Evolutionary conservation across 495 filamentous ascomycete species (phyloP).

Genomic region (Pyrenula massariospora): DNA sequence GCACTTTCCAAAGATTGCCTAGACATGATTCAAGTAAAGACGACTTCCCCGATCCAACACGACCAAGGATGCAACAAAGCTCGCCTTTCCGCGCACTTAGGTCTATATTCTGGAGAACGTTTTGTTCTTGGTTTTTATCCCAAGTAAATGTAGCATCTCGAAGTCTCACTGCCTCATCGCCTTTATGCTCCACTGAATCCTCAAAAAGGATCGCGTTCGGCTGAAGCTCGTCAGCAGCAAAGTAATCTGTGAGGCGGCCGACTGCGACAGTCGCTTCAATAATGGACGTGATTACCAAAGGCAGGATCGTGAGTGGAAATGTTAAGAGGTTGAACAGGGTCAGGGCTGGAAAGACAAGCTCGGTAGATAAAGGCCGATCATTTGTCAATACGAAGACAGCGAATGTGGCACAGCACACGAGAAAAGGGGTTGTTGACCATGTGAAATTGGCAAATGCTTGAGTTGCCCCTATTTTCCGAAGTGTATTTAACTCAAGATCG

Average conservation of each 20-base stretch:
- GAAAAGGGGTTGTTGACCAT: slow-evolving; percentile 98
- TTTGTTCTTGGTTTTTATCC: slow-evolving; percentile 61
- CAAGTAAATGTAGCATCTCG: slow-evolving; percentile 86
- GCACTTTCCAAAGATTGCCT: slow-evolving; percentile 81
- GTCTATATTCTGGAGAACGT: slow-evolving; percentile 64
- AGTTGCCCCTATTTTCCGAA: slow-evolving; percentile 88
- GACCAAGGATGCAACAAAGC: slow-evolving; percentile 85
- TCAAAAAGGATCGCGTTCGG: slow-evolving; percentile 62
- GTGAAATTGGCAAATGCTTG: slow-evolving; percentile 95
- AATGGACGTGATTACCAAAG: slow-evolving; percentile 95
- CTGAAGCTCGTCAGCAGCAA: slow-evolving; percentile 85
- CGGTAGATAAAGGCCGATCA: slow-evolving; percentile 71
- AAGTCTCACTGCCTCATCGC: slow-evolving; percentile 77
- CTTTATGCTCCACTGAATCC: slow-evolving; percentile 53
- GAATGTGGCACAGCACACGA: slow-evolving; percentile 96
- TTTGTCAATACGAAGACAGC: slow-evolving; percentile 82
- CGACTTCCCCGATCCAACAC: slow-evolving; percentile 90
- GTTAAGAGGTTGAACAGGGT: slow-evolving; percentile 88
- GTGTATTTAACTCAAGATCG: slow-evolving; percentile 86
- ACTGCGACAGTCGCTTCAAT: slow-evolving; percentile 95
- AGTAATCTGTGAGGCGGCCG: slow-evolving; percentile 70
- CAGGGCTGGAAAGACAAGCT: slow-evolving; percentile 91
- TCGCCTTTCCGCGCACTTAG: slow-evolving; percentile 84
- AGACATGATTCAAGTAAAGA: slow-evolving; percentile 78
- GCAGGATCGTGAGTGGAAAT: slow-evolving; percentile 87